Evolutionary conservation across 805 yeast species (phyloP).

Genomic region (Saccharomycopsis olivae): DNA sequence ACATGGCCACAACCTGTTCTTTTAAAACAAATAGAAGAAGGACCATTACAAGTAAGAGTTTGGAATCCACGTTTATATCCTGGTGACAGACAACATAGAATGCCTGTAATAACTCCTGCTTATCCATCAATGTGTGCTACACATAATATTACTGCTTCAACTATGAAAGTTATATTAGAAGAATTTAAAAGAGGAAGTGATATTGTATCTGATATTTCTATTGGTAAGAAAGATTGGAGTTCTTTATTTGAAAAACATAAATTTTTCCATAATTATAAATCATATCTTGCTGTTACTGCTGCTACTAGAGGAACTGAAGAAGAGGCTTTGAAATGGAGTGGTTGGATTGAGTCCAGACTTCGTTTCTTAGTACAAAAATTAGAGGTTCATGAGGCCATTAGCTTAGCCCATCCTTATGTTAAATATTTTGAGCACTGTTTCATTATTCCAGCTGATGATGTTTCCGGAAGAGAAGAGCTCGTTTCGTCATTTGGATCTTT

Average conservation of each 20-base stretch:
- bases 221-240: conserved; percentile 60
- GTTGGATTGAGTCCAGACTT: conserved; percentile 82
- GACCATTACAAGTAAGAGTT: conserved; percentile 89
- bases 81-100: conserved; percentile 78
- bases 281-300: conserved; percentile 74
- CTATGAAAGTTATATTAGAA: conserved; percentile 68
- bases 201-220: conserved; percentile 55
- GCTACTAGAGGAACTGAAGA: conserved; percentile 65
- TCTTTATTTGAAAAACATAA: conserved; percentile 70
- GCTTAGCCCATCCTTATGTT: conserved; percentile 82
- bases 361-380: conserved; percentile 75
- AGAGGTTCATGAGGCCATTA: conserved; percentile 66
- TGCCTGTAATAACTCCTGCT: conserved; percentile 99
- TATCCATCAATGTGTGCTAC: conserved; percentile 99
- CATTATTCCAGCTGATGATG: conserved; percentile 30
- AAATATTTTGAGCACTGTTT: conserved; percentile 57
- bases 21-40: conserved; percentile 88
- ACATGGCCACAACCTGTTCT: conserved; percentile 98
- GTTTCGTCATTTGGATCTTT: conserved; percentile 54
- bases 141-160: conserved; percentile 84
- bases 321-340: conserved; percentile 85
- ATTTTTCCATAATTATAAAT: conserved; percentile 76
- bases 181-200: conserved; percentile 73
- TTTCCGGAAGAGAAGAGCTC: conserved; percentile 46
- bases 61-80: conserved; percentile 94